Base-by-base conservation (phyloP, 139 green algal genomes). In the Nannochloris sp. region DNA sequence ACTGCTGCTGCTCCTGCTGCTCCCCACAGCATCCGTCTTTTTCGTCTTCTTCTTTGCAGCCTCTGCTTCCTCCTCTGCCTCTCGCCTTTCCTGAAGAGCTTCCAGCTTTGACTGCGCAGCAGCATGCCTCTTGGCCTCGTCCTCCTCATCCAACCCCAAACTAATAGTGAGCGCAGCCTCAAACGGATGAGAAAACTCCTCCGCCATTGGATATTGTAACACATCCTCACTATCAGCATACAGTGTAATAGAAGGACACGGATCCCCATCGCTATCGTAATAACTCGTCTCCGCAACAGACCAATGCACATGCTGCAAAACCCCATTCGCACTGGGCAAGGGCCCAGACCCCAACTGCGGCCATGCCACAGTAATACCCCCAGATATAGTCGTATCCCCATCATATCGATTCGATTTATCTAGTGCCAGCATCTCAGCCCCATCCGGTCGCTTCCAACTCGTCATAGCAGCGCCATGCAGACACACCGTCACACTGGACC, bases 291-390 rank as follows among this genome's bases (percentile, higher is more conserved):
- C 63, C 28, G 62, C 58, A 37, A 82, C 49, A 12, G 69, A 77
- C 77, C 75, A 82, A 44, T 82, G 73, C 26, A 76, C 50, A 43
- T 70, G 9, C 5, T 59, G 56, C 49, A 82, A 45, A 17, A 83
- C 62, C 50, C 77, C 74, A 40, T 79, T 16, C 6, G 36, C 62
- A 23, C 46, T 28, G 13, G 73, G 74, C 53, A 83, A 61, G 12
- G 12, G 16, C 5, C 69, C 63, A 2, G 14, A 29, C 9, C 74
- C 74, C 6, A 59, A 51, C 49, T 76, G 72, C 16, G 74, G 77
- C 59, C 72, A 83, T 2, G 59, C 61, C 16, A 80, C 20, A 11
- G 62, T 50, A 26, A 82, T 48, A 36, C 73, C 73, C 23, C 73
- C 76, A 31, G 40, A 59, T 46, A 82, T 73, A 44, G 63, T 36